Evolutionary conservation across 2,329 filamentous ascomycete genomes (phyloP), one percentile per base, ranked within the genome.

Genomic region (Chaetomiaceae sp.): DNA sequence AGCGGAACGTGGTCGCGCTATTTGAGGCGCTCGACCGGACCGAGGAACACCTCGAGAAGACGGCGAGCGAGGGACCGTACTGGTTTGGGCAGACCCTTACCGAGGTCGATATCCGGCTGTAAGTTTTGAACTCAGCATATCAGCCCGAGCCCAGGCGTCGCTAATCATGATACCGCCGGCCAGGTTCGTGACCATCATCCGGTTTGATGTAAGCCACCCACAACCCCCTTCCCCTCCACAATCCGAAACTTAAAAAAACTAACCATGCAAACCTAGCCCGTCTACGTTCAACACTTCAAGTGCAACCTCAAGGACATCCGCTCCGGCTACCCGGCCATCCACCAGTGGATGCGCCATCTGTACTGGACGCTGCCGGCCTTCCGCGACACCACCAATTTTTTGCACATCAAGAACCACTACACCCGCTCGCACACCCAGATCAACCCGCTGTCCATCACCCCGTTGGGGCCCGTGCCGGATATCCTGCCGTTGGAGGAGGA

Each of bases 401-500:
- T 95, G 69, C 94, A 99, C 73, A 97, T 97, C 75, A 96, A 95
- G 81, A 86, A 75, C 69, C 82, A 85, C 67, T 82, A 81, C 67
- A 82, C 80, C 55, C 73, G 76, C 62, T 82, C 78, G 60, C 80
- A 84, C 64, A 76, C 75, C 9, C 78, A 86, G 72, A 85, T 87
- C 66, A 87, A 87, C 69, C 84, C 82, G 14, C 69, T 75, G 45
- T 74, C 77, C 34, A 95, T 99, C 66, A 92, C 90, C 21, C 91
- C 92, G 1, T 66, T 95, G 14, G 92, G 92, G 0, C 92, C 94
- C 5, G 62, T 90, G 65, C 91, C 91, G 34, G 80, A 95, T 72
- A 86, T 99, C 57, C 64, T 96, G 71, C 81, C 80, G 4, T 73
- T 87, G 62, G 86, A 86, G 37, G 82, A 94, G 63, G 91, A 96